These are phyloP conservation scores for Arthrobotrys sphaeroides DNA, from an alignment of 2,329 filamentous ascomycete species.

Conservation along the genomic window DNA sequence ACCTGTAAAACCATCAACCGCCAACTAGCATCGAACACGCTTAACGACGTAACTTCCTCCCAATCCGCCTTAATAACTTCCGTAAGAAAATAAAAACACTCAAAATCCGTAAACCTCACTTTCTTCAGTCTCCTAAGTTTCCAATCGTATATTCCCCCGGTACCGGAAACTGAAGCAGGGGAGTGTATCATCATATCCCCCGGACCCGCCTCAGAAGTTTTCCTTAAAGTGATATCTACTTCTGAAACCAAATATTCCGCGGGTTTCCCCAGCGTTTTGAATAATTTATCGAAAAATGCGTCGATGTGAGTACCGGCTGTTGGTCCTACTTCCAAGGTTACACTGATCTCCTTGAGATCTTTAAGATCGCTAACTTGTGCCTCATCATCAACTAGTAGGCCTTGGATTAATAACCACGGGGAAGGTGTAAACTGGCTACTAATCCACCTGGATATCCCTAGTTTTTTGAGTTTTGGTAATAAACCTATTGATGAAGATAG, in stretches of 20 bases:
- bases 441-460: no score
- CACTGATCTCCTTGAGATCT: neutral
- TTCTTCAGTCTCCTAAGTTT: neutral
- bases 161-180: no score
- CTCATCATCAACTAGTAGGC: no score
- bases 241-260: neutral
- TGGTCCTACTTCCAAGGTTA: neutral
- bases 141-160: neutral
- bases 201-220: no score
- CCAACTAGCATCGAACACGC: neutral
- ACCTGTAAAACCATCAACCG: neutral
- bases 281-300: neutral
- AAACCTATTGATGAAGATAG: no score
- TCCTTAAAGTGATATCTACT: neutral
- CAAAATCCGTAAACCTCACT: neutral
- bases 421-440: no score
- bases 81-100: neutral
- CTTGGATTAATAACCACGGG: no score
- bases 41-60: neutral
- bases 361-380: neutral
- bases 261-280: neutral
- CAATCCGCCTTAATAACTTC: neutral
- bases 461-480: no score
- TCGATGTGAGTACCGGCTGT: neutral
- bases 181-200: no score